Evolutionary conservation across 148 eudicot genomes (phyloP).

Genomic region (Persicaria maculosa): DNA sequence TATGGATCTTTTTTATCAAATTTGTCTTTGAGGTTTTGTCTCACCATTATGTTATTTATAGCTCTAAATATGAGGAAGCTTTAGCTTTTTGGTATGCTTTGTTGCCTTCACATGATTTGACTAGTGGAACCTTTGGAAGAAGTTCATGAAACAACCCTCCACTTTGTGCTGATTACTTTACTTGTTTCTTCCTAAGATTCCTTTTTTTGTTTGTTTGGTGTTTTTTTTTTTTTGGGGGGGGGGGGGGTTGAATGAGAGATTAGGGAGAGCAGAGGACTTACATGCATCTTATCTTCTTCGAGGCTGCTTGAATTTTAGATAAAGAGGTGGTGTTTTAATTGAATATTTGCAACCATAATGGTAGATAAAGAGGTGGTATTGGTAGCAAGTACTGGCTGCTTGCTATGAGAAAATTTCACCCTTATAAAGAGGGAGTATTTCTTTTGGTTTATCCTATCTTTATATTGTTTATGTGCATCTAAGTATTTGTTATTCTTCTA

Average conservation of each 20-base stretch:
- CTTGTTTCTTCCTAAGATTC: no score
- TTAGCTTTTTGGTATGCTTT: neutral
- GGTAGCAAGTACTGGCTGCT: conserved; percentile 4
- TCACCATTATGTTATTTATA: conserved; percentile 1
- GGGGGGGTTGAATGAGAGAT: no score
- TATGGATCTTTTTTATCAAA: conserved; percentile 11
- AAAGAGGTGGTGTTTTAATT: neutral
- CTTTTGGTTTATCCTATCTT: neutral
- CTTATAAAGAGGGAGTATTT: neutral
- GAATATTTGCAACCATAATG: neutral
- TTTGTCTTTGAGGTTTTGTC: neutral
- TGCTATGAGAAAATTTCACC: neutral
- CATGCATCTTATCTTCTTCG: no score
- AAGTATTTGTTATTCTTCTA: neutral
- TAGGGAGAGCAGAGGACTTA: no score
- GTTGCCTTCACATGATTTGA: neutral
- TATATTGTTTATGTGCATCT: neutral
- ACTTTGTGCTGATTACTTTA: neutral
- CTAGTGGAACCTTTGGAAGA: neutral
- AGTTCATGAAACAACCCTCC: neutral
- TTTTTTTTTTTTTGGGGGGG: no score
- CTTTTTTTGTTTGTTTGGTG: no score
- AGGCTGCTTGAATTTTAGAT: no score
- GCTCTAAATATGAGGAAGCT: neutral
- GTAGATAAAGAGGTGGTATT: neutral